Conservation (phyloP, 2,329 filamentous ascomycete genomes). For the Epichloe uncinata region DNA sequence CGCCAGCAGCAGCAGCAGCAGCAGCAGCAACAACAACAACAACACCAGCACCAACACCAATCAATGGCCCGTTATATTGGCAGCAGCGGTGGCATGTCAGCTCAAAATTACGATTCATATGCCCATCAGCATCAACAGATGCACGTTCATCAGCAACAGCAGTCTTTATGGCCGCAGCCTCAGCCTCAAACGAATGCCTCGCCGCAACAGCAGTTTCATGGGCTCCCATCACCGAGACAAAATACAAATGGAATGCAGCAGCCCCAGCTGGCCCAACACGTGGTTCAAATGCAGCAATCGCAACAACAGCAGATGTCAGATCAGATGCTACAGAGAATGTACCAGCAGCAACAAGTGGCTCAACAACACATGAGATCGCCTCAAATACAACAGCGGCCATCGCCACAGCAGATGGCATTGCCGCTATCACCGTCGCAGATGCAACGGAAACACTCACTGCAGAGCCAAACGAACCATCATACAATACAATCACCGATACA, state of each 20-base stretch:
- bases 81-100: not conserved
- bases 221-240: slow-evolving; percentile 4
- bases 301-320: slow-evolving; percentile 4
- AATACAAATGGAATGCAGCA: slow-evolving; percentile 2
- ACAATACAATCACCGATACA: slow-evolving; percentile 7
- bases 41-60: slow-evolving; percentile 6
- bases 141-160: slow-evolving; percentile 3
- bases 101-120: slow-evolving; percentile 10
- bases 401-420: slow-evolving; percentile 7
- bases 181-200: slow-evolving; percentile 10
- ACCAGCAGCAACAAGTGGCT: slow-evolving; percentile 8
- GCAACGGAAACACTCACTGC: slow-evolving; percentile 7
- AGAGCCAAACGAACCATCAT: slow-evolving; percentile 5
- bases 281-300: slow-evolving; percentile 6
- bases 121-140: slow-evolving; percentile 10
- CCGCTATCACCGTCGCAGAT: slow-evolving; percentile 7
- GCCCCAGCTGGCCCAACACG: slow-evolving; percentile 4
- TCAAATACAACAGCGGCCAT: slow-evolving; percentile 10
- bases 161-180: slow-evolving; percentile 4
- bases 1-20: slow-evolving; percentile 8
- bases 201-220: slow-evolving; percentile 5
- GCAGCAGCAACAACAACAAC: slow-evolving; percentile 5
- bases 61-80: slow-evolving; percentile 2
- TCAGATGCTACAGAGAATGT: slow-evolving; percentile 7
- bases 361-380: slow-evolving; percentile 8